Evolutionary conservation across 495 filamentous ascomycete species (phyloP), one percentile per base, ranked within the genome.

Genomic region (Delitschia confertaspora): DNA sequence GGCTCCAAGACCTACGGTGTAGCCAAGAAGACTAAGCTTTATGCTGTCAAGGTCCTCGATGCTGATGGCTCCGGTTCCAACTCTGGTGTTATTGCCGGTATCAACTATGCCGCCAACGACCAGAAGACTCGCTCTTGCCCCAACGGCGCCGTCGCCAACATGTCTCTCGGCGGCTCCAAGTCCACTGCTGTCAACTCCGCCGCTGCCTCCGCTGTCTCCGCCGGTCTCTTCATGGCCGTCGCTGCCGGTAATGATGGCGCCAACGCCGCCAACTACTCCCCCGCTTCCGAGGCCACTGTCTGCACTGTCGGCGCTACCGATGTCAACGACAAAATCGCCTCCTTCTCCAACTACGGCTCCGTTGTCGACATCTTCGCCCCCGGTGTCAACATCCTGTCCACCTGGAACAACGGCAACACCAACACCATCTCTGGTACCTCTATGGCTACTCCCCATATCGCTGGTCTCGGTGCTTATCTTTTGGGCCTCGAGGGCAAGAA

Each of bases 31-130:
- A 68, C 74, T 18, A 69, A 49, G 30, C 53, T 83, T 29, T 62
- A 80, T 44, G 69, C 73, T 25, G 74, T 83, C 57, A 82, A 82
- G 64, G 78, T 83, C 42, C 75, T 83, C 49, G 63, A 69, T 51
- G 66, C 58, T 51, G 62, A 59, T 27, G 53, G 75, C 52, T 53
- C 49, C 25, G 49, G 46, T 24, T 54, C 65, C 35, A 73, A 60
- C 24, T 61, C 69, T 33, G 70, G 68, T 39, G 62, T 80, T 35
- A 59, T 80, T 39, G 63, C 63, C 21, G 75, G 74, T 4, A 69
- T 72, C 49, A 63, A 71, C 52, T 78, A 69, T 68, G 73, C 68
- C 17, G 64, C 66, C 25, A 60, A 57, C 42, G 66, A 81, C 49
- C 63, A 68, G 44, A 60, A 47, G 33, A 49, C 42, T 17, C 52